Conservation (phyloP, 1,139 yeast species). For the Nadsonia commutata region DNA sequence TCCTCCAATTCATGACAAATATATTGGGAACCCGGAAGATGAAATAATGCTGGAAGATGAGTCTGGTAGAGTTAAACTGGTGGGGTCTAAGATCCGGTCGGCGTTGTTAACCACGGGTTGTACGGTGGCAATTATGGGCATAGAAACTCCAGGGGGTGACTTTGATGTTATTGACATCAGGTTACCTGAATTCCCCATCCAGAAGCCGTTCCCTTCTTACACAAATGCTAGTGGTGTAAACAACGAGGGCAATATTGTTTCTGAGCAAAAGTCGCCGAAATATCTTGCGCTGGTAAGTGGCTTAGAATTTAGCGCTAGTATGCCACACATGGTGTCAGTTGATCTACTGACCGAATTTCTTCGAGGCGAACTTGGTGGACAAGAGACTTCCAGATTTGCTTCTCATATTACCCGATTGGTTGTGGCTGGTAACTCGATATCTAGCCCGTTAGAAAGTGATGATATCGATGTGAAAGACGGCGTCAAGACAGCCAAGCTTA, state of each 20-base stretch:
- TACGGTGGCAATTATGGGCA: constrained; percentile 73
- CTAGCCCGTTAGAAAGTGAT: constrained; percentile 12
- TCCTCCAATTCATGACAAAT: constrained; percentile 27
- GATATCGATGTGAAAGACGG: neutral
- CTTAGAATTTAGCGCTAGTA: constrained; percentile 35
- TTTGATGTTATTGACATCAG: constrained; percentile 73
- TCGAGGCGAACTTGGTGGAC: constrained; percentile 48
- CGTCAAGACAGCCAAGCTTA: neutral
- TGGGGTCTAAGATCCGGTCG: constrained; percentile 37
- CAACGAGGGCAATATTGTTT: neutral
- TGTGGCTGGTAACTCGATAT: constrained; percentile 67
- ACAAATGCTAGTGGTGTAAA: no score
- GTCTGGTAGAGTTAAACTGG: constrained; percentile 69
- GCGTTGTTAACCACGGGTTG: constrained; percentile 70
- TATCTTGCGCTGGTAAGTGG: constrained; percentile 66
- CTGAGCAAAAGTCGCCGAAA: constrained; percentile 4
- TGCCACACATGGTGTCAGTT: constrained; percentile 26
- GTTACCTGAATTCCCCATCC: constrained; percentile 54
- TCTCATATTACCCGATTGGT: constrained; percentile 38
- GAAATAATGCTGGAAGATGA: constrained; percentile 77
- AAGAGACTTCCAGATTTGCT: constrained; percentile 18
- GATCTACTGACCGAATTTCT: constrained; percentile 60
- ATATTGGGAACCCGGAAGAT: constrained; percentile 43
- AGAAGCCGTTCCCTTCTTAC: constrained; percentile 22
- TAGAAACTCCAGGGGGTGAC: constrained; percentile 70